Evolutionary conservation across 306 rosid genomes (phyloP).

Genomic region (Rosa multiflora): DNA sequence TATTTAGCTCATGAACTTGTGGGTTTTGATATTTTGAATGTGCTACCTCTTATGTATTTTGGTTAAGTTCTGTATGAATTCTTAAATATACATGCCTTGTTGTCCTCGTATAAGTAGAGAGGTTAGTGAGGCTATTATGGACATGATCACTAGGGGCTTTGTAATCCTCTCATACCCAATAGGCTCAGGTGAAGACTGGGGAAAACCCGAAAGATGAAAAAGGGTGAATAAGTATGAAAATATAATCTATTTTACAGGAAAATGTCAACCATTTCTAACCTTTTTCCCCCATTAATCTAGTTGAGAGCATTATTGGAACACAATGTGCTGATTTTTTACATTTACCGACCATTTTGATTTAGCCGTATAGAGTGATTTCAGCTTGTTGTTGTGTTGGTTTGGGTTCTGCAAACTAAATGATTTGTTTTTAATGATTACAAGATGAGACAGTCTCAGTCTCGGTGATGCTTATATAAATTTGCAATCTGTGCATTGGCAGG

Average conservation of each 20-base stretch:
- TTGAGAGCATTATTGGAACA: not conserved
- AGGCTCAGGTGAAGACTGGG: too few relatives aligned
- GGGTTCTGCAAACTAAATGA: not conserved
- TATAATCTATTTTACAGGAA: too few relatives aligned
- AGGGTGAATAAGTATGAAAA: too few relatives aligned
- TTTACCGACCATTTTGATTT: not conserved
- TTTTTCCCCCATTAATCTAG: not conserved
- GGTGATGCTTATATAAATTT: not conserved
- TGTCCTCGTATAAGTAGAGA: not conserved
- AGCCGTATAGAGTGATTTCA: not conserved
- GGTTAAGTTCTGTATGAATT: too few relatives aligned
- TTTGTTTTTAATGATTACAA: not conserved
- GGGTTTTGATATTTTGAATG: too few relatives aligned
- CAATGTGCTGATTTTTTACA: not conserved
- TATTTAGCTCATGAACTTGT: not conserved
- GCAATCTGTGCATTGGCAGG: constrained; percentile 6
- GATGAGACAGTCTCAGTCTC: not conserved
- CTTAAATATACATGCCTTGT: too few relatives aligned
- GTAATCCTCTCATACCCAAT: too few relatives aligned
- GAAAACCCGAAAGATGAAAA: too few relatives aligned
- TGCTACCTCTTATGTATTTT: not conserved
- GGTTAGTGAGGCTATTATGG: too few relatives aligned
- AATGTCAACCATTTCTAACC: not conserved
- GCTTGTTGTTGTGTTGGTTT: not conserved
- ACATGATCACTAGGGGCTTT: too few relatives aligned